Percentiles rank a stretch among this genome's conserved stretches.
Conservation (phyloP, 768 basidiomycete genomes). For the Daedaleopsis nitida region DNA sequence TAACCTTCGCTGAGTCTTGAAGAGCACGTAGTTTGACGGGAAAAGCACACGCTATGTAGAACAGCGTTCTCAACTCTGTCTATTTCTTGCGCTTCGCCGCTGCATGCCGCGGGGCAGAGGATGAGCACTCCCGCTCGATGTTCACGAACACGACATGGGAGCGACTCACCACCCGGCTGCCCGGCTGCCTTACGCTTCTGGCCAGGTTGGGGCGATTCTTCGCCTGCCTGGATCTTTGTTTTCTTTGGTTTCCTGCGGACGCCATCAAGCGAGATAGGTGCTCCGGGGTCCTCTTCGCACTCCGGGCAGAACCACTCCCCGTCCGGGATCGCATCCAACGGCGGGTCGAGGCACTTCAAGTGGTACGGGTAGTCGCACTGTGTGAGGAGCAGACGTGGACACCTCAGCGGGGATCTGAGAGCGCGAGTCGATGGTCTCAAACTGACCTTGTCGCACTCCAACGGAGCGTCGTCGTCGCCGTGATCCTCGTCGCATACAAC, state of each 20-base stretch:
- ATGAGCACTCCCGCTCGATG: not conserved
- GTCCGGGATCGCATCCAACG: slow-evolving; percentile 74
- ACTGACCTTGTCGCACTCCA: slow-evolving; percentile 90
- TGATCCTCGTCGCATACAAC: slow-evolving; percentile 69
- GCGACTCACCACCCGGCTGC: slow-evolving; percentile 25
- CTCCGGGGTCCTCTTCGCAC: slow-evolving; percentile 63
- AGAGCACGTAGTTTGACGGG: no score
- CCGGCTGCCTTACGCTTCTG: slow-evolving; percentile 49
- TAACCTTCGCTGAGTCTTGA: not conserved
- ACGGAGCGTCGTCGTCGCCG: slow-evolving; percentile 69
- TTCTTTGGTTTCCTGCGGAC: slow-evolving; percentile 16
- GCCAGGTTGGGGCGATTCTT: slow-evolving; percentile 25
- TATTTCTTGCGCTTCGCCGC: slow-evolving; percentile 44
- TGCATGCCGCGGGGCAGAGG: slow-evolving; percentile 10
- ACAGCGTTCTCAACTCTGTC: no score
- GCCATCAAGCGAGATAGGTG: slow-evolving; percentile 38
- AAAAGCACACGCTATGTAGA: no score
- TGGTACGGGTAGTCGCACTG: slow-evolving; percentile 93
- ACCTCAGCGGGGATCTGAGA: not conserved
- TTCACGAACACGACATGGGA: no score
- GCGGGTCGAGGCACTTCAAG: slow-evolving; percentile 77
- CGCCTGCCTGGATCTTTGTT: slow-evolving; percentile 26
- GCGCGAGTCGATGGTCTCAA: not conserved
- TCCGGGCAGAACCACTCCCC: slow-evolving; percentile 93
- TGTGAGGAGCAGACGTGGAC: not conserved